phyloP scores from a whole-genome alignment of 2,329 filamentous ascomycete species.

The Chaetomiaceae sp. region DNA sequence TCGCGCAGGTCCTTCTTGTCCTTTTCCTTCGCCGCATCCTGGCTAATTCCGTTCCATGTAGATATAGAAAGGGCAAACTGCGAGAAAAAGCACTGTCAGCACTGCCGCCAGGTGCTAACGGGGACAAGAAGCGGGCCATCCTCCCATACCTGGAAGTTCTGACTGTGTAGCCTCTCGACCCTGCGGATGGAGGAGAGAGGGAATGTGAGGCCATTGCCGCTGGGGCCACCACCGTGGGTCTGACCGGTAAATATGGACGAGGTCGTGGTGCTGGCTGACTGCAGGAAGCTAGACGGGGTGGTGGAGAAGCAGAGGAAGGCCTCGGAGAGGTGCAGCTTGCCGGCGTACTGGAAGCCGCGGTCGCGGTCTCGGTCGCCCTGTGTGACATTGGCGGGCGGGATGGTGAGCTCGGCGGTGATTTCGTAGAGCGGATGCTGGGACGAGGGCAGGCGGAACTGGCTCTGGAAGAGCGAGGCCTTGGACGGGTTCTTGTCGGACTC shows the following conservation, averaged over 20 bases:
- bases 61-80: conserved; percentile 89
- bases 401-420: conserved; percentile 91
- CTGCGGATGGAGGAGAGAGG: conserved; percentile 85
- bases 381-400: conserved; percentile 64
- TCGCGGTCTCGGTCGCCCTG: conserved; percentile 66
- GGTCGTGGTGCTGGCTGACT: conserved; percentile 69
- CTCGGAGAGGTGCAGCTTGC: conserved; percentile 90
- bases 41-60: conserved; percentile 76
- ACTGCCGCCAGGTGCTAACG: not conserved
- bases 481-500: conserved; percentile 75
- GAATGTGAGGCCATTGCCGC: conserved; percentile 92
- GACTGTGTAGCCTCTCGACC: conserved; percentile 88
- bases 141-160: conserved; percentile 63
- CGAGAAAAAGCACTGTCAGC: conserved; percentile 12
- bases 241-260: conserved; percentile 86
- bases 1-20: conserved; percentile 45
- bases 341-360: conserved; percentile 80
- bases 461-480: conserved; percentile 88
- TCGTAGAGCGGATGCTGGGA: conserved; percentile 91
- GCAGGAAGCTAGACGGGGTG: conserved; percentile 78
- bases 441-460: conserved; percentile 90
- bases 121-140: not conserved
- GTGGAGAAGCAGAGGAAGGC: conserved; percentile 96
- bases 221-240: conserved; percentile 85
- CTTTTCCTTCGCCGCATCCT: conserved; percentile 49